Percentiles rank a stretch among this genome's conserved stretches.
These are phyloP conservation scores for Bipolaris oryzae DNA, from an alignment of 2,329 filamentous ascomycete species.

Conservation along the genomic window DNA sequence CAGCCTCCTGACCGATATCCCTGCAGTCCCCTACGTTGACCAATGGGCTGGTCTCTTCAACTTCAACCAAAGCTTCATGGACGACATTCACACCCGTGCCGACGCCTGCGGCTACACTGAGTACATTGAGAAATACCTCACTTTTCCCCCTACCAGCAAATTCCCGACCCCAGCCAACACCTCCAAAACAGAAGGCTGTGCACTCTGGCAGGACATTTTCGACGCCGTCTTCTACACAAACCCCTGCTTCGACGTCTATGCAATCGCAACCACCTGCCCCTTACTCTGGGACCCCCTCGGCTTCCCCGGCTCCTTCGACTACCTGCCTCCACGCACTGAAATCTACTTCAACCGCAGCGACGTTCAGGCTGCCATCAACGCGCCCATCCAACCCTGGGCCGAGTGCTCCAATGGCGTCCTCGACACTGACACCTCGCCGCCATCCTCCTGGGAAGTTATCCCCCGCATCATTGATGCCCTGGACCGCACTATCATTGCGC, in stretches of 20 bases:
- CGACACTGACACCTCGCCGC: slow-evolving; percentile 59
- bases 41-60: slow-evolving; percentile 66
- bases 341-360: slow-evolving; percentile 75
- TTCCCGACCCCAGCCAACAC: slow-evolving; percentile 61
- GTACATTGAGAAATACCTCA: slow-evolving; percentile 66
- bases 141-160: slow-evolving; percentile 69
- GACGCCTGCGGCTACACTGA: slow-evolving; percentile 67
- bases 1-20: slow-evolving; percentile 57
- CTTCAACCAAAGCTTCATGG: slow-evolving; percentile 65
- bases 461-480: slow-evolving; percentile 75
- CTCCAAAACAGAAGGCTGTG: slow-evolving; percentile 58
- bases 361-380: slow-evolving; percentile 72
- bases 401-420: slow-evolving; percentile 61
- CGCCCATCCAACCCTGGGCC: slow-evolving; percentile 62
- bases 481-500: slow-evolving; percentile 72
- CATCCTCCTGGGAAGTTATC: slow-evolving; percentile 63
- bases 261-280: slow-evolving; percentile 74
- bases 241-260: slow-evolving; percentile 81
- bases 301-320: slow-evolving; percentile 68
- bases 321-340: slow-evolving; percentile 65
- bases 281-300: slow-evolving; percentile 71
- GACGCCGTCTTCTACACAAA: slow-evolving; percentile 64
- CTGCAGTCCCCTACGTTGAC: slow-evolving; percentile 65
- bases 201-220: slow-evolving; percentile 63
- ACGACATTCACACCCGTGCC: slow-evolving; percentile 58